These are phyloP conservation scores for Ceratocystis alfenasii DNA, from an alignment of 2,329 filamentous ascomycete genomes.

Conservation along the genomic window DNA sequence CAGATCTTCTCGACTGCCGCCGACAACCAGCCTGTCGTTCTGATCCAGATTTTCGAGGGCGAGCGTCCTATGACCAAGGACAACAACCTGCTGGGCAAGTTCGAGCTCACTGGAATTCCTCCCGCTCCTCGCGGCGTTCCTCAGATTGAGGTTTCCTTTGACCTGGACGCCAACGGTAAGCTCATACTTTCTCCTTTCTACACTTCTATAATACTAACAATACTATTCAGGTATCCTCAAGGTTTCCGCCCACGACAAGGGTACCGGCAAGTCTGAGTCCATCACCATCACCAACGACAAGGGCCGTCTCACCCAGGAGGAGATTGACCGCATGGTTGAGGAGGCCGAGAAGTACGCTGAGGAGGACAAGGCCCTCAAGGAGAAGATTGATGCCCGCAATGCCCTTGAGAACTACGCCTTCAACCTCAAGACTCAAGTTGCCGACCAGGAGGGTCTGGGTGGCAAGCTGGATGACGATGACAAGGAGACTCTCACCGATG, in stretches of 20 bases:
- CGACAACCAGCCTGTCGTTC: conserved; percentile 89
- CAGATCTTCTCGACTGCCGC: conserved; percentile 96
- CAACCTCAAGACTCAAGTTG: conserved; percentile 97
- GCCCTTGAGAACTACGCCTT: conserved; percentile 98
- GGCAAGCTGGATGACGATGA: conserved; percentile 98
- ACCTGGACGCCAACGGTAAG: conserved; percentile 84
- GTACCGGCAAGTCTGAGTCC: conserved; percentile 89
- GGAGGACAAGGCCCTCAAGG: conserved; percentile 95
- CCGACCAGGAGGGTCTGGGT: conserved; percentile 90
- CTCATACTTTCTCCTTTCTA: background rate
- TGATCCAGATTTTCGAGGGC: conserved; percentile 93
- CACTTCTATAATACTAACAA: background rate
- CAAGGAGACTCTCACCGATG: conserved; percentile 91
- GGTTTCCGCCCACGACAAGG: conserved; percentile 93
- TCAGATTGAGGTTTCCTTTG: conserved; percentile 96
- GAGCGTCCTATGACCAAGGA: conserved; percentile 91
- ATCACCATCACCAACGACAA: conserved; percentile 99
- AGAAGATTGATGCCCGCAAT: conserved; percentile 94
- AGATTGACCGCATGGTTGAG: conserved; percentile 98
- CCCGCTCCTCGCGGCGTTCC: conserved; percentile 91
- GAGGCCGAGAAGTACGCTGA: conserved; percentile 98
- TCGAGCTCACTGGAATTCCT: conserved; percentile 92
- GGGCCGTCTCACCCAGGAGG: conserved; percentile 87
- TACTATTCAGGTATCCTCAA: conserved; percentile 55
- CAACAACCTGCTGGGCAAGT: conserved; percentile 96